phyloP scores from a whole-genome alignment of 768 basidiomycete genomes.

The Termitomyces sp. region DNA sequence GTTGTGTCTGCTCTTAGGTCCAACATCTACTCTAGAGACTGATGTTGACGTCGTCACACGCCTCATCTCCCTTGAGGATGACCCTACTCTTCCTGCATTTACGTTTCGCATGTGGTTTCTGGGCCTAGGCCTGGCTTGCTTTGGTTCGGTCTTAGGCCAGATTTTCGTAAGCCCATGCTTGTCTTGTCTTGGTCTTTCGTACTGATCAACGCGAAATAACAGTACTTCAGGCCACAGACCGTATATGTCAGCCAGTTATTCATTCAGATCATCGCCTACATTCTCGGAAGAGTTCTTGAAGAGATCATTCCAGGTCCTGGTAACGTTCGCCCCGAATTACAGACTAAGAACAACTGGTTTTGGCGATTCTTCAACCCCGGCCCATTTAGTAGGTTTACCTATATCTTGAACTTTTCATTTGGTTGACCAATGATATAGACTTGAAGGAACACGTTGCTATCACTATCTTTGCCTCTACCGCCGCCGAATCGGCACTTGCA shows the following conservation, averaged over 20 bases:
- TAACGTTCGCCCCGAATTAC: constrained; percentile 17
- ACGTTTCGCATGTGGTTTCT: constrained; percentile 59
- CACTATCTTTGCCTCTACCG: constrained; percentile 59
- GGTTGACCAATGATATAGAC: constrained; percentile 22
- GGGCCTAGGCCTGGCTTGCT: constrained; percentile 51
- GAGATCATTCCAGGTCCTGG: constrained; percentile 34
- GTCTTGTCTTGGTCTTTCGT: not conserved
- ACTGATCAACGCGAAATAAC: not conserved
- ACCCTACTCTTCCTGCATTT: constrained; percentile 43
- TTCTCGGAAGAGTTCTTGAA: constrained; percentile 44
- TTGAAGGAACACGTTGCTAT: constrained; percentile 60
- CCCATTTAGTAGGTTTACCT: constrained; percentile 48
- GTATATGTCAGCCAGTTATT: constrained; percentile 43
- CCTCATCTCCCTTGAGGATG: constrained; percentile 51
- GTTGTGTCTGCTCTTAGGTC: not conserved
- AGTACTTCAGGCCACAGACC: constrained; percentile 43
- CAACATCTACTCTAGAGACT: constrained; percentile 24
- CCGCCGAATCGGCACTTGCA: constrained; percentile 52
- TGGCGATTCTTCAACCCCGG: constrained; percentile 63
- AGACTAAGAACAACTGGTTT: constrained; percentile 32
- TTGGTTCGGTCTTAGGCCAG: constrained; percentile 48
- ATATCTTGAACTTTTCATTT: not conserved
- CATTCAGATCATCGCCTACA: constrained; percentile 49
- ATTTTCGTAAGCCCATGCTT: constrained; percentile 35
- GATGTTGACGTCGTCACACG: constrained; percentile 44